phyloP scores from a whole-genome alignment of 805 yeast genomes.

The Cyberlindnera xishuangbannaensis region DNA sequence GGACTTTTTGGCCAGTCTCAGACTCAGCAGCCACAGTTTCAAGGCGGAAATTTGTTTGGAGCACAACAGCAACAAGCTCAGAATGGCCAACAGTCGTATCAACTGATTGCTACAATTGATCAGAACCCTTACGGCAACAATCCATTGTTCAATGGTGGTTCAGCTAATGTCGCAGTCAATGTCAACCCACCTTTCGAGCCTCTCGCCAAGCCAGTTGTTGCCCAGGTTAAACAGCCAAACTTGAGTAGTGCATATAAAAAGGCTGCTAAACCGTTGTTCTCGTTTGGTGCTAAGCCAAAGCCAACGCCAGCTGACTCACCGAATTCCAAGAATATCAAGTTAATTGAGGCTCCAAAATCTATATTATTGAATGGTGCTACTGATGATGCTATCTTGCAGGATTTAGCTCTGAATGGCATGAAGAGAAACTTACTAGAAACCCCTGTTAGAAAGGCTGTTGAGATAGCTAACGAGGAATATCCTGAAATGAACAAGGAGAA shows the following conservation, averaged over 20 bases:
- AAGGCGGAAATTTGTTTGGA: too few species aligned
- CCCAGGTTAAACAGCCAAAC: slow-evolving; percentile 54
- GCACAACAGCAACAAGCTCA: slow-evolving; percentile 17
- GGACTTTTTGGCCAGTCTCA: slow-evolving; percentile 24
- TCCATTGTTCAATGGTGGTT: slow-evolving; percentile 49
- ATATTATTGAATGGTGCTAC: slow-evolving; percentile 41
- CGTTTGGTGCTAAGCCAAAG: slow-evolving; percentile 19
- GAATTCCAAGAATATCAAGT: slow-evolving; percentile 1
- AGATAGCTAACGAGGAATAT: background rate
- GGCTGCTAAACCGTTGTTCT: slow-evolving; percentile 56
- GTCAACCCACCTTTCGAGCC: slow-evolving; percentile 35
- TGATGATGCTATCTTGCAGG: slow-evolving; percentile 59
- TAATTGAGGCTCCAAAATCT: background rate
- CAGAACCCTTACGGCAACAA: slow-evolving; percentile 77
- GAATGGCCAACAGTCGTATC: slow-evolving; percentile 16
- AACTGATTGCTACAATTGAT: slow-evolving; percentile 28
- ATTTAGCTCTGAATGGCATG: slow-evolving; percentile 8
- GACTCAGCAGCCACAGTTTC: slow-evolving; percentile 11
- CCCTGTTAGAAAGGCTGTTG: background rate
- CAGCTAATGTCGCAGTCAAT: slow-evolving; percentile 31
- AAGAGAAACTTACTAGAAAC: slow-evolving; percentile 1
- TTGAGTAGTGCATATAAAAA: slow-evolving; percentile 55
- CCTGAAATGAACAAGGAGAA: slow-evolving; percentile 1
- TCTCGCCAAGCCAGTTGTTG: slow-evolving; percentile 42
- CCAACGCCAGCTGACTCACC: too few species aligned